Evolutionary conservation across 352 stramenopile genomes (phyloP), one percentile per base, ranked within the genome.

Genomic region (Lagenidium sp.): DNA sequence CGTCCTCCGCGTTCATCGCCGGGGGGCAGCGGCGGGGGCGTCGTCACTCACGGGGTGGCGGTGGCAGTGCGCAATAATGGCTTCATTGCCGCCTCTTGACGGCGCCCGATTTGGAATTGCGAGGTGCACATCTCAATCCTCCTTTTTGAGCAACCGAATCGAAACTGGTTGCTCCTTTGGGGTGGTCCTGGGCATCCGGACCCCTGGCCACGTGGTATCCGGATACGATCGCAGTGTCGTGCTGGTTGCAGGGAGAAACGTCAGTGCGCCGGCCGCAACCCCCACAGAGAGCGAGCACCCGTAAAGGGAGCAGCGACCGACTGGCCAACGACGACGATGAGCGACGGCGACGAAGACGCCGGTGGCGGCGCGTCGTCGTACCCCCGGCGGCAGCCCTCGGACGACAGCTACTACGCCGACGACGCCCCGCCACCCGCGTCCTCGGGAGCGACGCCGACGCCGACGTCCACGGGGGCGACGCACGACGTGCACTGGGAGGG

Each of bases 401-500:
- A 26, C 20, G 53, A 56, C 26, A 43, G 56, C 26, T 50, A n/a
- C n/a, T n/a, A n/a, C n/a, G n/a, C n/a, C n/a, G n/a, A n/a, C n/a
- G n/a, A n/a, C n/a, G n/a, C n/a, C n/a, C n/a, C n/a, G n/a, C n/a
- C n/a, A n/a, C n/a, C n/a, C n/a, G n/a, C n/a, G n/a, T n/a, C n/a
- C n/a, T n/a, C n/a, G n/a, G n/a, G n/a, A 71, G 18, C 48, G 74
- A 16, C 26, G 36, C 55, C 26, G 65, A 72, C 51, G 63, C 57
- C 66, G 24, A 65, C 68, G 16, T 46, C 59, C 31, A 54, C 74
- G 7, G 58, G 43, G 18, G 54, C 77, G 18, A 55, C 64, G 7
- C 81, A 94, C 44, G 68, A 90, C 38, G 79, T 94, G 4, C 81
- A 91, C 29, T 94, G 81, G 81, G 81, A 94, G 48, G 81, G 81